Evolutionary conservation across 352 stramenopile genomes (phyloP).

Genomic region (Globisporangium paddicum): DNA sequence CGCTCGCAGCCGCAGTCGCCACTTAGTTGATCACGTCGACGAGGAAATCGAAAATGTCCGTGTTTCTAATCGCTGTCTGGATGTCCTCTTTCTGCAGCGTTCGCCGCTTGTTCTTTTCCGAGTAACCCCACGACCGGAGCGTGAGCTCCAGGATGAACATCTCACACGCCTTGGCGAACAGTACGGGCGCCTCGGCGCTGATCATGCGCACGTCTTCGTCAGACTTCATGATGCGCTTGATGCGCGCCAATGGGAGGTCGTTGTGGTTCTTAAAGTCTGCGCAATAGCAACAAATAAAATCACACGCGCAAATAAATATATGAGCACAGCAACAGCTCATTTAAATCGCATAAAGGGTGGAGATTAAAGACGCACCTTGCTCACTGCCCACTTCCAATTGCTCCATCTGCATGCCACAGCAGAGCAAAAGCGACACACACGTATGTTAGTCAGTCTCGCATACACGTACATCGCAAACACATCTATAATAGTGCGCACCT

Average conservation of each 20-base stretch:
- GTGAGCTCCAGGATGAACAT: conserved; percentile 99
- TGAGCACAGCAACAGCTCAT: too few relatives aligned
- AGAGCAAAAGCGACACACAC: conserved; percentile 3
- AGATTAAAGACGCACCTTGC: conserved; percentile 61
- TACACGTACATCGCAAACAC: too few relatives aligned
- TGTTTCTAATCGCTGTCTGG: conserved; percentile 96
- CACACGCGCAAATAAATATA: not conserved
- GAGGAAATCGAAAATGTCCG: conserved; percentile 99
- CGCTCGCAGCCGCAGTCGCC: not conserved
- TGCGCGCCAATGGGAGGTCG: conserved; percentile 96
- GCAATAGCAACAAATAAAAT: not conserved
- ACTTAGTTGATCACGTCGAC: conserved; percentile 92
- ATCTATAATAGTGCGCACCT: conserved; percentile 27
- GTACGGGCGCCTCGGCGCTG: conserved; percentile 95
- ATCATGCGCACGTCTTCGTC: conserved; percentile 99
- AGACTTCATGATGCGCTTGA: conserved; percentile 99
- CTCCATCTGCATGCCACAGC: conserved; percentile 60
- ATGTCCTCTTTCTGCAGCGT: conserved; percentile 99
- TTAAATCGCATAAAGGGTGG: not conserved
- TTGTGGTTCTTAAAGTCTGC: conserved; percentile 99
- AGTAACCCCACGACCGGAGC: conserved; percentile 89
- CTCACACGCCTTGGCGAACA: conserved; percentile 99
- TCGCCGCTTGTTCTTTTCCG: conserved; percentile 86
- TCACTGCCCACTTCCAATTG: conserved; percentile 90
- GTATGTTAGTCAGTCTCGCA: not conserved